Conservation (phyloP, 352 stramenopile species). For the Phytophthora hybrid region DNA sequence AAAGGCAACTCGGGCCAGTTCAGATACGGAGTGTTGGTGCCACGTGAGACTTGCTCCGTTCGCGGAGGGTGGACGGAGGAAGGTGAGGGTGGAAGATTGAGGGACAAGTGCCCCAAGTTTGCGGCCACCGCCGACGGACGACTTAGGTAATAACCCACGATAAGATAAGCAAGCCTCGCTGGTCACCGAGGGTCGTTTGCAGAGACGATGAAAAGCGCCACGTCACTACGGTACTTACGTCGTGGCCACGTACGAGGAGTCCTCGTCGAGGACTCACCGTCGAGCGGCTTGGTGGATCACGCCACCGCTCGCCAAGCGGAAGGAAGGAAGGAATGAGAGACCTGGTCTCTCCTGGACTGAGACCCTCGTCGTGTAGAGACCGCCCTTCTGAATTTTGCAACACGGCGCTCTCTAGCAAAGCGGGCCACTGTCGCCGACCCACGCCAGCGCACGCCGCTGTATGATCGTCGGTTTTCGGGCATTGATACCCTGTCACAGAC, state of each 20-base stretch:
- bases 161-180: constrained; percentile 23
- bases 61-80: not conserved
- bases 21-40: not conserved
- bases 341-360: too few relatives aligned
- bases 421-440: constrained; percentile 17
- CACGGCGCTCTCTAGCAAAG: constrained; percentile 33
- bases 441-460: constrained; percentile 19
- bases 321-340: constrained; percentile 11
- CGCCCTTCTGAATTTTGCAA: constrained; percentile 30
- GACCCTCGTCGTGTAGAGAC: constrained; percentile 22
- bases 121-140: not conserved
- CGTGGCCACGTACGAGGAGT: not conserved
- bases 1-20: constrained; percentile 23
- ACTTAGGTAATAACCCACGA: constrained; percentile 7
- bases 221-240: constrained; percentile 5
- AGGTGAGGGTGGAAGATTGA: constrained; percentile 17
- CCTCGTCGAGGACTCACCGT: too few relatives aligned
- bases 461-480: constrained; percentile 16
- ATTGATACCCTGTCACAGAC: constrained; percentile 1
- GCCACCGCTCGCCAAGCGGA: not conserved
- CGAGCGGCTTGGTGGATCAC: constrained; percentile 1
- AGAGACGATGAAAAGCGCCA: not conserved
- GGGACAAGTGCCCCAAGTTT: constrained; percentile 1
- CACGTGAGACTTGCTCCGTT: constrained; percentile 19
- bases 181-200: constrained; percentile 7